These are phyloP conservation scores for Tricholomella constricta DNA, from an alignment of 768 basidiomycete genomes.

Conservation along the genomic window DNA sequence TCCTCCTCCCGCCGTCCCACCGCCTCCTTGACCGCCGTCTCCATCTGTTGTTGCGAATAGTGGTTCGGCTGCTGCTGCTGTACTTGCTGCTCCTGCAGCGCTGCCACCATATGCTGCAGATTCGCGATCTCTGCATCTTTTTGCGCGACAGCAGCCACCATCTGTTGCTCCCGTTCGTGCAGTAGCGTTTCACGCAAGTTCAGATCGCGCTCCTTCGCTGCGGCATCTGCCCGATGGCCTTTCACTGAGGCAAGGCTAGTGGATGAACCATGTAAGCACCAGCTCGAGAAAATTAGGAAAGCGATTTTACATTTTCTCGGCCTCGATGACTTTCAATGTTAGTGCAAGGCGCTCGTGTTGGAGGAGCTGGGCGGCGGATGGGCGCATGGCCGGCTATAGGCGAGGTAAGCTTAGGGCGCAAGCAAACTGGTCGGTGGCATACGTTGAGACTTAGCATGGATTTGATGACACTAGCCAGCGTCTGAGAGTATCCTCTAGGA, in stretches of 20 bases:
- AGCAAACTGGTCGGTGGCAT: too few species aligned
- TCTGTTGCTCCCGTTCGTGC: constrained; percentile 54
- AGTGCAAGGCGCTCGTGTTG: constrained; percentile 78
- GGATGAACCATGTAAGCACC: background rate
- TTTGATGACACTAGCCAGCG: constrained; percentile 73
- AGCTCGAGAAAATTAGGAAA: constrained; percentile 16
- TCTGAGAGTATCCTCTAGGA: constrained; percentile 79
- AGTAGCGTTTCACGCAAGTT: constrained; percentile 55
- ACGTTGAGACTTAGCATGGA: constrained; percentile 88
- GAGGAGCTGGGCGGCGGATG: constrained; percentile 77
- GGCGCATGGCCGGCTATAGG: constrained; percentile 79
- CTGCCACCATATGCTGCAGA: constrained; percentile 47
- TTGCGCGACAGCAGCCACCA: constrained; percentile 46
- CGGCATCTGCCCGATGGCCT: constrained; percentile 54
- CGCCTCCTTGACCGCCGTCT: constrained; percentile 55
- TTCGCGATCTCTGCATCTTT: constrained; percentile 63
- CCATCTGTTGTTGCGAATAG: constrained; percentile 39
- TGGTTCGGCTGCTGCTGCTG: constrained; percentile 25
- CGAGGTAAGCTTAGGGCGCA: too few species aligned
- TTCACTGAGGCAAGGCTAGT: constrained; percentile 67
- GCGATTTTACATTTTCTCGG: constrained; percentile 86
- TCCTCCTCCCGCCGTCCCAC: constrained; percentile 69
- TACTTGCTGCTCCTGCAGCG: constrained; percentile 34
- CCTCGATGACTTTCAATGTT: constrained; percentile 70
- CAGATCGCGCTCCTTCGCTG: constrained; percentile 67